Conservation (phyloP, 176 grass and related monocot genomes). For the Raddia guianensis region DNA sequence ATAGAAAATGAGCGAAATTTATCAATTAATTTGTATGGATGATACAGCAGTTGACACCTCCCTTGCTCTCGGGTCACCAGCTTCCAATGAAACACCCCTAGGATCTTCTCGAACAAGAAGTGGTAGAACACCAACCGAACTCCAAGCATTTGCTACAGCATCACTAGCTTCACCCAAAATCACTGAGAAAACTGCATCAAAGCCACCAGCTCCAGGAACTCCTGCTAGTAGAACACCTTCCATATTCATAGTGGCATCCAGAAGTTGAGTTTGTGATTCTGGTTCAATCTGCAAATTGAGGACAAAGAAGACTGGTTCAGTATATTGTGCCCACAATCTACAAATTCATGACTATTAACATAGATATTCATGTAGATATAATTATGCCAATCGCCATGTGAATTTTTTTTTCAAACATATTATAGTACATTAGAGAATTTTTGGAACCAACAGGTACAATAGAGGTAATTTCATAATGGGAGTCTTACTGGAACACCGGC, state of each 20-base stretch:
- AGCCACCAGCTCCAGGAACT: slow-evolving; percentile 90
- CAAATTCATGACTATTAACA: slow-evolving; percentile 15
- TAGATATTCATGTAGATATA: background rate
- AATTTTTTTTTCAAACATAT: slow-evolving; percentile 16
- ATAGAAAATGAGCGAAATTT: slow-evolving; percentile 5
- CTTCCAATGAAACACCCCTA: slow-evolving; percentile 79
- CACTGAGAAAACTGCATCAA: slow-evolving; percentile 85
- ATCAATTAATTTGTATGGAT: slow-evolving; percentile 59
- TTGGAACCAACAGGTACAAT: background rate
- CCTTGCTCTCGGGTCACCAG: slow-evolving; percentile 80
- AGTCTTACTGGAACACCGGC: slow-evolving; percentile 86
- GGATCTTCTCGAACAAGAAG: slow-evolving; percentile 80
- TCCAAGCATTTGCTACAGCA: slow-evolving; percentile 64
- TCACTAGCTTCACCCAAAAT: slow-evolving; percentile 75
- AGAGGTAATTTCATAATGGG: slow-evolving; percentile 22
- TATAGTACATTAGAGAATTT: slow-evolving; percentile 13
- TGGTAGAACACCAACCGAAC: slow-evolving; percentile 68
- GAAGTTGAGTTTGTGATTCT: slow-evolving; percentile 72
- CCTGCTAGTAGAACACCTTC: slow-evolving; percentile 89
- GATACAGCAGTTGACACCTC: slow-evolving; percentile 75
- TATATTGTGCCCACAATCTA: slow-evolving; percentile 17
- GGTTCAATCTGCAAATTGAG: slow-evolving; percentile 74
- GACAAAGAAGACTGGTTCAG: background rate
- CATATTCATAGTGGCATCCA: slow-evolving; percentile 82
- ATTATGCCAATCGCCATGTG: slow-evolving; percentile 1